phyloP scores from a whole-genome alignment of 257 asterid genomes.

The Solanum corneliomulleri region DNA sequence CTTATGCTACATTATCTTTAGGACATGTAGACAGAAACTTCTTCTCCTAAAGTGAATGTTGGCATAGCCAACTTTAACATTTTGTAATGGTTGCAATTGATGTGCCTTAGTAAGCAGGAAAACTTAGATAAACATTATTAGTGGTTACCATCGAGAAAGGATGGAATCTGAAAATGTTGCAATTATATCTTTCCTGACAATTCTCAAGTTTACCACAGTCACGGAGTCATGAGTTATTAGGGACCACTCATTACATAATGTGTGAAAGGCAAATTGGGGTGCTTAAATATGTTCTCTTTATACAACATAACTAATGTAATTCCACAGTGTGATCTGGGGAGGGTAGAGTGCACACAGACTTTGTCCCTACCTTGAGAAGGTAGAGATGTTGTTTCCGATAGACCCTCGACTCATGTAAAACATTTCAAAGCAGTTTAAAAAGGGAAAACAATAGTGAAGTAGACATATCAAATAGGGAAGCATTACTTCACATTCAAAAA shows the following conservation, averaged over 20 bases:
- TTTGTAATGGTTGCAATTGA: background rate
- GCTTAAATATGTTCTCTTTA: background rate
- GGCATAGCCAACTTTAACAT: background rate
- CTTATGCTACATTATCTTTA: background rate
- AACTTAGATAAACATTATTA: background rate
- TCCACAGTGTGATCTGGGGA: background rate
- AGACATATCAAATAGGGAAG: background rate
- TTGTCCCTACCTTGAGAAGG: background rate
- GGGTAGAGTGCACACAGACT: background rate
- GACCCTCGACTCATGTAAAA: background rate
- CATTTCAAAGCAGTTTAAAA: background rate
- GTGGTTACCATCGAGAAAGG: background rate
- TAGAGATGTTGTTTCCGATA: background rate
- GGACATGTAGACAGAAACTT: background rate
- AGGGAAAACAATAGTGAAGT: background rate
- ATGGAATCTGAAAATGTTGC: background rate
- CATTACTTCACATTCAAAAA: background rate
- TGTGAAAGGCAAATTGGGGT: background rate
- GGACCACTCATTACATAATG: background rate
- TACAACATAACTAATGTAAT: background rate
- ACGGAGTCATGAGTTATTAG: background rate
- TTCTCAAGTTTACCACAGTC: background rate
- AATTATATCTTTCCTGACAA: background rate
- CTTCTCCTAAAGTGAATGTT: background rate
- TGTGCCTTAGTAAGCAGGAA: background rate